Base-by-base conservation (phyloP, 495 filamentous ascomycete species). In the Usnea hakonensis region DNA sequence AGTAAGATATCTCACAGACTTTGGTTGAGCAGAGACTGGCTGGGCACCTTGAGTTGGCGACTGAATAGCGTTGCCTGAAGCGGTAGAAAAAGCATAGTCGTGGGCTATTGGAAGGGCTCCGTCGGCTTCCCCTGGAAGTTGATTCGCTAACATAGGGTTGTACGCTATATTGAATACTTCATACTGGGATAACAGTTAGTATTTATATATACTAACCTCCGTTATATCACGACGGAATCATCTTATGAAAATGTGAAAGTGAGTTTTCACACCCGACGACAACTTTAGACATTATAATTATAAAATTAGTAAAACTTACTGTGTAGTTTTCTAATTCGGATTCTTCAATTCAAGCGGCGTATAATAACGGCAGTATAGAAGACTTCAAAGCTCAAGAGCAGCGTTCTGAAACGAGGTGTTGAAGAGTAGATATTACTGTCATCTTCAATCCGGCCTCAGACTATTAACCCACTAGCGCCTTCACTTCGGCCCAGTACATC, bases 1-100 rank as follows among this genome's bases (percentile, higher is more conserved):
- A 11, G 68, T 70, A 5, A 69, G 36, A 37, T 62, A 50, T 48
- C 71, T 69, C 8, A 68, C 54, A 2, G 61, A 63, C 5, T 26
- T 28, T 3, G 37, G 57, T 21, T 35, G 19, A 11, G 57, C 37
- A n/a, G 44, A 5, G n/a, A 17, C 46, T 30, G 37, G 11, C 2
- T 61, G 28, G 16, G 19, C 19, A 3, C 16, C 13, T 19, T 32
- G 16, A 38, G 26, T 35, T 38, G 16, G 40, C n/a, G 23, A 26
- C 9, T 23, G 4, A 28, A 11, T 11, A 21, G 6, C 9, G 46
- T 40, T 9, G 36, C n/a, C n/a, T n/a, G n/a, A n/a, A n/a, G n/a
- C n/a, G n/a, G n/a, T n/a, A n/a, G n/a, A n/a, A n/a, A n/a, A n/a
- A n/a, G n/a, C n/a, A n/a, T n/a, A n/a, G n/a, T n/a, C n/a, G n/a